Evolutionary conservation across 805 yeast species (phyloP), one percentile per base, ranked within the genome.

Genomic region (Kodamaea leandrae): DNA sequence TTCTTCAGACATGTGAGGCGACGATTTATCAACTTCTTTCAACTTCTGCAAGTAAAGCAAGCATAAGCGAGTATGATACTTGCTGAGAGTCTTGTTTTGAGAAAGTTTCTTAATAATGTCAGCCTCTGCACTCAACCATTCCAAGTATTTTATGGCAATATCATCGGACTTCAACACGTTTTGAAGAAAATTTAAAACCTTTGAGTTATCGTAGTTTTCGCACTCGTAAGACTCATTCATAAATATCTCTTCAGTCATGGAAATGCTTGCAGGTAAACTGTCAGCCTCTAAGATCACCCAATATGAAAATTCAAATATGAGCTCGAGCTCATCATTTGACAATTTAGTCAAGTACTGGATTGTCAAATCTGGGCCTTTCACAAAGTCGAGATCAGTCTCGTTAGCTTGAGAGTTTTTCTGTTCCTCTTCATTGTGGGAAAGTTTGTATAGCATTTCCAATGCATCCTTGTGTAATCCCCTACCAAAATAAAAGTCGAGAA

Each of bases 401-500:
- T 51, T 46, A n/a, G 13, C 16, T 13, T 13, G 18, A 10, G 33
- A 3, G 7, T 44, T 39, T 12, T 50, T 55, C 36, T 55, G 56
- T 12, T 29, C 35, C 4, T 47, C 44, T 2, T 37, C 38, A 17
- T 41, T 51, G 16, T 54, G 52, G 1, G 56, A 50, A 10, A 54
- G 37, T 10, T 44, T 59, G n/a, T 66, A 61, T 14, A 91, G 64
- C 54, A 86, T 70, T 4, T 71, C 63, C 30, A 93, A 63, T 0
- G 96, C 95, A 38, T 81, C 78, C 6, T 66, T 64, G 59, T 88
- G 96, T 36, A 75, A 55, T 1, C 63, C 56, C 39, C 82, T 68
- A n/a, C 83, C 77, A 49, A 68, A 80, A 51, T 83, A 86, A 54
- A 86, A 90, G 53, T 86, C 95, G 6, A 87, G 72, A 30, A 90